Evolutionary conservation across 169 alveolate genomes (phyloP).

Genomic region (Plasmodium billcollinsi): DNA sequence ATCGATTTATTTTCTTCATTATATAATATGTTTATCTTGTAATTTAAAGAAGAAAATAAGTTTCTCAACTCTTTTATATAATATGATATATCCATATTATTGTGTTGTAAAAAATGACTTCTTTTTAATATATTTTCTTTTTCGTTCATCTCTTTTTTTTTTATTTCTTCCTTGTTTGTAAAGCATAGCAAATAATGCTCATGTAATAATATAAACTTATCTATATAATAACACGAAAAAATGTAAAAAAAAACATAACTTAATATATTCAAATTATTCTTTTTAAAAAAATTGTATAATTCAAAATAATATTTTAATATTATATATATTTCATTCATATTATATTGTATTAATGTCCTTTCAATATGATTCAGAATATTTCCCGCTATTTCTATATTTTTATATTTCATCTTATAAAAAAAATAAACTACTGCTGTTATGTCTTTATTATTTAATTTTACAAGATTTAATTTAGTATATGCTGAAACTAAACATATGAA

Average conservation of each 20-base stretch:
- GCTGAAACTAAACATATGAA: neutral
- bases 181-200: too few species aligned
- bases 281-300: neutral
- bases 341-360: neutral
- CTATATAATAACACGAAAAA: neutral
- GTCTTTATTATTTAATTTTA: neutral
- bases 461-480: neutral
- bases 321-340: neutral
- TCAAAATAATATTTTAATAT: neutral
- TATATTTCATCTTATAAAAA: neutral
- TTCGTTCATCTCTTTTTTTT: neutral
- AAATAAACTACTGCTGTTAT: conserved; percentile 20
- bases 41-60: neutral
- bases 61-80: neutral
- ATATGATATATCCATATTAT: too few species aligned
- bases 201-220: neutral
- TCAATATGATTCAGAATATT: neutral
- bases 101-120: too few species aligned
- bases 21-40: neutral
- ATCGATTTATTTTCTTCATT: neutral
- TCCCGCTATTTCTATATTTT: neutral
- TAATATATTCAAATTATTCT: neutral
- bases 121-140: neutral
- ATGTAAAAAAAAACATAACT: neutral
- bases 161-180: neutral